Conservation (phyloP, 306 rosid genomes). For the Sicyos edulis region DNA sequence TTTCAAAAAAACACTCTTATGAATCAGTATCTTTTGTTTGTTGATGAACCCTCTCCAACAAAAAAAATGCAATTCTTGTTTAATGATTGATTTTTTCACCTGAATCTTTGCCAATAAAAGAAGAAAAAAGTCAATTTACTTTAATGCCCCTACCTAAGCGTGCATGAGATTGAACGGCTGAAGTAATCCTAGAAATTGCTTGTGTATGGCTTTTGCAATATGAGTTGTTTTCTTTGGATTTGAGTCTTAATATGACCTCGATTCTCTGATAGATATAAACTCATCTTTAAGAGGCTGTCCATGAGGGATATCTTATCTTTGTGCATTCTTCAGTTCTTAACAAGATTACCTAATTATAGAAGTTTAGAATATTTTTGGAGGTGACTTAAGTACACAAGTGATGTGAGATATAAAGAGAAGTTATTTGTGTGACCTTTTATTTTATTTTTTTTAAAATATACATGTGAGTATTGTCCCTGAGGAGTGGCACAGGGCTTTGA, state of each 20-base stretch:
- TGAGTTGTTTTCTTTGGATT: background rate
- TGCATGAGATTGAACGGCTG: background rate
- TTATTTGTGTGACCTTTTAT: background rate
- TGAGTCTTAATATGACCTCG: background rate
- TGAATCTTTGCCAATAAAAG: background rate
- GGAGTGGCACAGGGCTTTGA: too few species aligned
- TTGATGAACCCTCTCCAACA: background rate
- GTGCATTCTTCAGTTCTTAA: background rate
- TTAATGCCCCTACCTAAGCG: background rate
- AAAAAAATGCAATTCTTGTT: background rate
- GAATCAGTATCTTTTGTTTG: background rate
- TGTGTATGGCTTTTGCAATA: background rate
- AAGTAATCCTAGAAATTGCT: background rate
- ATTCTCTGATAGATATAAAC: background rate
- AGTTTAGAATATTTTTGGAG: background rate
- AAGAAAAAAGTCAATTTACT: background rate
- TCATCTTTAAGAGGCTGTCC: background rate
- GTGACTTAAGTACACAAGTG: background rate
- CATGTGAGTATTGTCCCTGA: too few species aligned
- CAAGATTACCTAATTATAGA: background rate
- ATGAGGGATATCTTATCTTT: constrained; percentile 1
- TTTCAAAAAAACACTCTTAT: too few species aligned
- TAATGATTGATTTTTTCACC: background rate
- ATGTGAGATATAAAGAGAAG: background rate
- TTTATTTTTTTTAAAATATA: too few species aligned